Base-by-base conservation (phyloP, 352 stramenopile species). In the Phytophthora pluvialis region DNA sequence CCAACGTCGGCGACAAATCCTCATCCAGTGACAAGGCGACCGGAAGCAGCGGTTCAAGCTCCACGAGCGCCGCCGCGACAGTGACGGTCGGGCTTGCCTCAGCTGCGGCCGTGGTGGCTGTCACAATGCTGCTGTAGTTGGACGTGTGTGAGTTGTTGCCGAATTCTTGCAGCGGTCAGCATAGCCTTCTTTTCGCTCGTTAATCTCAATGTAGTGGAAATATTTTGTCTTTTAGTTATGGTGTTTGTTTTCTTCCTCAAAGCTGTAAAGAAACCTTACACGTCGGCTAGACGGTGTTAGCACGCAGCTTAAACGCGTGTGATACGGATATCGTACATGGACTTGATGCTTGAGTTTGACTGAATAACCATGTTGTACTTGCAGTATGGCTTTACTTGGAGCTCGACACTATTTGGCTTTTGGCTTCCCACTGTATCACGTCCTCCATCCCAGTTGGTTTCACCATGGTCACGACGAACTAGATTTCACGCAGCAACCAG, bases 1-100 rank as follows among this genome's bases (percentile, higher is more conserved):
- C 58, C n/a, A 64, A 38, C 10, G 64, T 72, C 29, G 64, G 64
- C 13, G 64, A 39, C 21, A 56, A 32, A 11, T 64, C 50, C 18
- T 57, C 58, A 2, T 60, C 26, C 11, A 59, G 58, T 26, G 40
- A 64, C 33, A 68, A 64, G 1, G 38, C 48, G 26, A 18, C 46
- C 1, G 58, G 51, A 16, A 33, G 47, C 25, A 61, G 52, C 29
- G 35, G n/a, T 0, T 47, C 48, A 1, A 51, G 15, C 11, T 67
- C 64, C 35, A 60, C 46, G 5, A 64, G 26, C 33, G 13, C 25
- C 13, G 58, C 58, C 3, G 16, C 26, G 9, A 54, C 64, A 29
- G 26, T 63, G 39, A 32, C 64, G 10, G 15, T 64, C 7, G 46
- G 64, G 1, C 32, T 51, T 16, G 25, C 40, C 5, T 55, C 51